phyloP scores from a whole-genome alignment of 2,329 filamentous ascomycete species.

The Dactylellina sp. region DNA sequence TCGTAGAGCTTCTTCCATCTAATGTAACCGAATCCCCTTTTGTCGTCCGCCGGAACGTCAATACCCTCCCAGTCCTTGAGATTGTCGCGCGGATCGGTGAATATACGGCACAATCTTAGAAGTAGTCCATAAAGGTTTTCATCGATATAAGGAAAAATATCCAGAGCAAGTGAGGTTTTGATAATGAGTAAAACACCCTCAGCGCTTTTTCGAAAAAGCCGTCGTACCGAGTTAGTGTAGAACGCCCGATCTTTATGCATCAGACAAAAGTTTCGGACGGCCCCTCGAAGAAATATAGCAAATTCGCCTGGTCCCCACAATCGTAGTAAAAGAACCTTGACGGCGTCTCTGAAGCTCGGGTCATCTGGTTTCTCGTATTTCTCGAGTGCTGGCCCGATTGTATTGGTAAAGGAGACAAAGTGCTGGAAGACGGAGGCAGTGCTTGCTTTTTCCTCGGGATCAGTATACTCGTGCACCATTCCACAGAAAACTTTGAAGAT shows the following conservation, averaged over 20 bases:
- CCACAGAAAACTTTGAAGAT: conserved; percentile 28
- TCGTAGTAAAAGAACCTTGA: conserved; percentile 12
- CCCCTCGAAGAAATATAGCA: conserved; percentile 12
- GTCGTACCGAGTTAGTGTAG: background rate
- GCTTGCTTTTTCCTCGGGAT: background rate
- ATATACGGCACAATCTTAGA: conserved; percentile 30
- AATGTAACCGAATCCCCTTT: background rate
- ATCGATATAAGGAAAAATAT: conserved; percentile 8
- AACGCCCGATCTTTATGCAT: conserved; percentile 17
- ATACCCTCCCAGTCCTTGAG: background rate
- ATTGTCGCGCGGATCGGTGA: conserved; percentile 12
- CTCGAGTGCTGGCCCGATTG: background rate
- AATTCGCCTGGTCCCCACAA: conserved; percentile 28
- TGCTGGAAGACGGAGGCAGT: conserved; percentile 23
- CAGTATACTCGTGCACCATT: conserved; percentile 1
- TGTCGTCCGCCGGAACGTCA: background rate
- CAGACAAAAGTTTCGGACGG: conserved; percentile 11
- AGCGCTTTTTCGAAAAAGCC: conserved; percentile 4
- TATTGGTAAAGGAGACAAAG: conserved; percentile 15
- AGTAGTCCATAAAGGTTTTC: background rate
- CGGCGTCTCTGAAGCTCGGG: background rate
- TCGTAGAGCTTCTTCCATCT: background rate
- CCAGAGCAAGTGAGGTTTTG: background rate
- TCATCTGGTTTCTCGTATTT: background rate
- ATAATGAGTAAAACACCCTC: conserved; percentile 20